Base-by-base conservation (phyloP, 2,329 filamentous ascomycete genomes). In the Ophiostoma triangulosporum region DNA sequence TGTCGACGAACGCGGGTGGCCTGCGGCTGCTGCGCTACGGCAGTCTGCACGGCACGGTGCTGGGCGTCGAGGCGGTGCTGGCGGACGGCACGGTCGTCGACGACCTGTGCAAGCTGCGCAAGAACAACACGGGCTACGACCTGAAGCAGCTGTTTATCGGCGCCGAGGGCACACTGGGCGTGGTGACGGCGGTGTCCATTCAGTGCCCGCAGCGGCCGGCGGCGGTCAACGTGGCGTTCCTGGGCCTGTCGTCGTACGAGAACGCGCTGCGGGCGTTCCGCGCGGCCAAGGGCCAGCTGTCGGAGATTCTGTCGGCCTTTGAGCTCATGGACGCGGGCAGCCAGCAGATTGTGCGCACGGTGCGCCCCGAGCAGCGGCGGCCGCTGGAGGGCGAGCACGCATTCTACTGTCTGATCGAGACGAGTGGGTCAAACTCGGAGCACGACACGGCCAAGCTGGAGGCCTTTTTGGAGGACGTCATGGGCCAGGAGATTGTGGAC, bases 81-180 rank as follows among this genome's bases (percentile, higher is more conserved):
- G 88, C 93, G 1, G 88, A 98, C 64, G 93, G 93, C 52, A 96
- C 89, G 6, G 78, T 98, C 60, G 76, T 98, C 46, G 83, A 97
- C 62, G 89, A 96, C 62, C 80, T 98, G 31, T 85, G 81, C 61
- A 90, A 80, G 56, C 74, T 98, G 55, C 82, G 93, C 60, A 98
- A 98, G 75, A 97, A 98, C 75, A 98, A 98, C 72, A 98, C 93
- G 2, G 93, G 93, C 27, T 98, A 97, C 69, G 94, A 98, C 66
- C 70, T 96, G 54, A 96, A 96, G 73, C 91, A 96, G 69, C 78
- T 96, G 33, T 96, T 98, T 67, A 95, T 98, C 62, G 93, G 93
- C 46, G 87, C 83, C 31, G 93, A 98, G 69, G 93, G 93, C 24
- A 97, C 93, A 5, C 85, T 97, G 58, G 93, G 93, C 52, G 86